Base-by-base conservation (phyloP, 495 filamentous ascomycete species). In the Pyronema domesticum region DNA sequence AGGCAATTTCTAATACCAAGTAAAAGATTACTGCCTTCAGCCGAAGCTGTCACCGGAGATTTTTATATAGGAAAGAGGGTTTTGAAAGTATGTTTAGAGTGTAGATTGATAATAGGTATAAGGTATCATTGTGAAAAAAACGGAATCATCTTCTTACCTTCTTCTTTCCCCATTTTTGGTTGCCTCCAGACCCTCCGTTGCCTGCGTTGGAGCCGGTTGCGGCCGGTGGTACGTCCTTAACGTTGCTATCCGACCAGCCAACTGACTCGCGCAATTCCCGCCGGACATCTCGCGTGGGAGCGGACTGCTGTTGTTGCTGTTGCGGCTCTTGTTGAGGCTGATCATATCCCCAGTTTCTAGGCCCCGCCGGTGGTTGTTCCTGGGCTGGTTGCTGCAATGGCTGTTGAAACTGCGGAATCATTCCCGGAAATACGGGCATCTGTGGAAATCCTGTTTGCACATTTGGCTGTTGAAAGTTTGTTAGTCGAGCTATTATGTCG, bases 191-290 rank as follows among this genome's bases (percentile, higher is more conserved):
- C 47, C 58, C 53, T 56, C 62, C 53, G 56, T 58, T 50, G 61
- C 61, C 37, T 62, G 60, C 13, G 58, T 62, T 46, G 46, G 52
- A 44, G 57, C 61, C 58, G 51, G 62, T 59, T 53, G 59, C 44
- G 39, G 62, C 51, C 15, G 60, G 48, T n/a, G 18, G n/a, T 10
- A 34, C 18, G 9, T 53, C 50, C 19, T 53, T 39, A 1, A 17
- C 18, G 23, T 53, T 37, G 23, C 17, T 53, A 8, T 40, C 36
- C n/a, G 35, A 23, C 50, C 50, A 53, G 13, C 50, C 50, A 18
- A 53, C 50, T 7, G 36, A 14, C 39, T 53, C 50, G 7, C 37
- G 35, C 3, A 53, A 17, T 18, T 40, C 50, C 11, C 37, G 11
- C 3, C 50, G 35, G 37, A 53, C 37, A n/a, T 53, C 50, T 14